phyloP scores from a whole-genome alignment of 2,329 filamentous ascomycete genomes.

The Aspergillus fructus region DNA sequence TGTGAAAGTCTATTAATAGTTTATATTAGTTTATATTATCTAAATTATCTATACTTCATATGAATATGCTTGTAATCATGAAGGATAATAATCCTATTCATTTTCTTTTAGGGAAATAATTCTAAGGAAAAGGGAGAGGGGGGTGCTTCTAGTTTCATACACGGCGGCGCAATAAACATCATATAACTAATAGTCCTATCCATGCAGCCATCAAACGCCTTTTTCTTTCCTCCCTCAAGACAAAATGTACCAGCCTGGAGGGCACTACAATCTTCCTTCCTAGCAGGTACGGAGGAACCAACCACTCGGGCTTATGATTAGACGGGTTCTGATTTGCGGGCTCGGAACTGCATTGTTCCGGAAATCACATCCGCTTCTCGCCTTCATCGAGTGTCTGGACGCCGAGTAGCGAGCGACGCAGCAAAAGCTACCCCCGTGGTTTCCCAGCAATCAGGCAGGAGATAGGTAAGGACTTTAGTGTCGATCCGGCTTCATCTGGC shows the following conservation, averaged over 20 bases:
- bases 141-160: not conserved
- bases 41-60: not conserved
- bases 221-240: not conserved
- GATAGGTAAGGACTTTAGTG: not conserved
- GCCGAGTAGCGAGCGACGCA: not conserved
- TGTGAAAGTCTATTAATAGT: not conserved
- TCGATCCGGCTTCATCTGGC: not conserved
- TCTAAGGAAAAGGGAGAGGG: too few species aligned
- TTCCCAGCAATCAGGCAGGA: not conserved
- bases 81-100: not conserved
- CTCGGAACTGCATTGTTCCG: not conserved
- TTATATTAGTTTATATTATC: not conserved
- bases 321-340: conserved; percentile 1
- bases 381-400: not conserved
- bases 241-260: not conserved
- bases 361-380: not conserved
- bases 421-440: not conserved
- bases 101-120: too few species aligned
- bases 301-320: not conserved
- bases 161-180: not conserved
- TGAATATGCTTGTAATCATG: not conserved
- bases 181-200: not conserved
- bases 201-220: not conserved
- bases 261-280: not conserved
- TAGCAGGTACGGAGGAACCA: not conserved